Percentiles rank a stretch among this genome's conserved stretches.
phyloP scores from a whole-genome alignment of 495 filamentous ascomycete species.

The Xylaria grammica region DNA sequence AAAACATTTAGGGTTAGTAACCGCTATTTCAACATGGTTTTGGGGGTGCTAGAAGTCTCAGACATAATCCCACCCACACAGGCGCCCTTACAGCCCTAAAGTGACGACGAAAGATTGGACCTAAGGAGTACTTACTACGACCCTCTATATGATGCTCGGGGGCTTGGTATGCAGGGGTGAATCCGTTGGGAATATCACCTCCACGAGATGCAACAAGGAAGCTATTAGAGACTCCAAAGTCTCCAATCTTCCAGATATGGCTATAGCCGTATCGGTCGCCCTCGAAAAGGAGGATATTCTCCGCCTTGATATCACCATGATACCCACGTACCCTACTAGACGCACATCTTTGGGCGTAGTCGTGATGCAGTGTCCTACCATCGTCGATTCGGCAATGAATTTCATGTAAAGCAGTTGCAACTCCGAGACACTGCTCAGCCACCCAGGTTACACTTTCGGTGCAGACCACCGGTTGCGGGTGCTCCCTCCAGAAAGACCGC shows the following conservation, averaged over 20 bases:
- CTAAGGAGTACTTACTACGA: background rate
- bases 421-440: background rate
- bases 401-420: background rate
- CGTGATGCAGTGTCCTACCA: background rate
- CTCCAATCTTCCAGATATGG: constrained; percentile 5
- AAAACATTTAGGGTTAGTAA: background rate
- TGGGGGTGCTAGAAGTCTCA: background rate
- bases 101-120: background rate
- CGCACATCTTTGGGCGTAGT: background rate
- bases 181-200: constrained; percentile 4
- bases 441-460: background rate
- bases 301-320: background rate
- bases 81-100: background rate
- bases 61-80: background rate
- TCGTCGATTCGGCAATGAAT: background rate
- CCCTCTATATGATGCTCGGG: constrained; percentile 5
- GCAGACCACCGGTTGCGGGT: background rate
- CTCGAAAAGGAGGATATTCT: constrained; percentile 6
- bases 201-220: constrained; percentile 1
- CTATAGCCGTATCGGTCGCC: background rate
- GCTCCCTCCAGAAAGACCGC: background rate
- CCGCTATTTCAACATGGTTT: background rate
- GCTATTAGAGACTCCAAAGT: constrained; percentile 1
- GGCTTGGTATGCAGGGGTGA: background rate
- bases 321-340: background rate